Percentiles rank a stretch among this genome's conserved stretches.
Conservation (phyloP, 768 basidiomycete genomes). For the Gloeopeniophorella convolvens region DNA sequence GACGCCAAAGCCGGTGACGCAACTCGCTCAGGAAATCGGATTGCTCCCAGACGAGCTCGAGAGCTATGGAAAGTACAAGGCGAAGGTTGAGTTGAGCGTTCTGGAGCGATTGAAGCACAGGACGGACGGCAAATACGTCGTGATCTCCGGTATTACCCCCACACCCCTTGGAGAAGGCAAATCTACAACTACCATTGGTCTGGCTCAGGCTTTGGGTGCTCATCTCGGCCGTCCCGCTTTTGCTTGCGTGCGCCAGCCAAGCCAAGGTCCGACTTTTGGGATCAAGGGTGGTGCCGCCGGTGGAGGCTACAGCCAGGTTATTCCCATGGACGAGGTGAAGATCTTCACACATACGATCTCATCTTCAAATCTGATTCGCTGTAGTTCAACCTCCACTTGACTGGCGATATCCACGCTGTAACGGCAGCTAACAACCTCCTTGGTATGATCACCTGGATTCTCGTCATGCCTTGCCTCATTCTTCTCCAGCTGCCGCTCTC, state of each 20-base stretch:
- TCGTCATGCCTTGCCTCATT: constrained; percentile 7
- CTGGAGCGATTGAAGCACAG: constrained; percentile 79
- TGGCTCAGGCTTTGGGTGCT: constrained; percentile 93
- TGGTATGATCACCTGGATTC: constrained; percentile 37
- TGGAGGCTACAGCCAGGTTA: constrained; percentile 97
- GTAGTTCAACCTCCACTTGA: constrained; percentile 92
- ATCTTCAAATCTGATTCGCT: constrained; percentile 2
- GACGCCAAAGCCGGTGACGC: constrained; percentile 80
- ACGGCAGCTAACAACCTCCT: constrained; percentile 96
- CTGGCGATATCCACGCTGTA: constrained; percentile 97
- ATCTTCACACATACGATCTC: neutral
- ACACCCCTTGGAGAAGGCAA: constrained; percentile 98
- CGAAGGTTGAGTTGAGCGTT: constrained; percentile 89
- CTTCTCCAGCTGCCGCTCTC: constrained; percentile 74
- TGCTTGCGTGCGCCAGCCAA: constrained; percentile 96
- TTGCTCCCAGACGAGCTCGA: constrained; percentile 83
- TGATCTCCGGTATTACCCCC: constrained; percentile 94
- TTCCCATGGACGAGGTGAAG: constrained; percentile 94
- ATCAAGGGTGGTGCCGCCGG: constrained; percentile 99
- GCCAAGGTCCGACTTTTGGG: constrained; percentile 97
- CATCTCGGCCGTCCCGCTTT: constrained; percentile 89
- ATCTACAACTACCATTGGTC: constrained; percentile 94
- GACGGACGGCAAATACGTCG: constrained; percentile 91
- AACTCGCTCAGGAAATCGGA: constrained; percentile 86
- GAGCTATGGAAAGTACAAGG: constrained; percentile 93